Evolutionary conservation across 441 rosid genomes (phyloP), one percentile per base, ranked within the genome.

Genomic region (Corymbia citriodora): DNA sequence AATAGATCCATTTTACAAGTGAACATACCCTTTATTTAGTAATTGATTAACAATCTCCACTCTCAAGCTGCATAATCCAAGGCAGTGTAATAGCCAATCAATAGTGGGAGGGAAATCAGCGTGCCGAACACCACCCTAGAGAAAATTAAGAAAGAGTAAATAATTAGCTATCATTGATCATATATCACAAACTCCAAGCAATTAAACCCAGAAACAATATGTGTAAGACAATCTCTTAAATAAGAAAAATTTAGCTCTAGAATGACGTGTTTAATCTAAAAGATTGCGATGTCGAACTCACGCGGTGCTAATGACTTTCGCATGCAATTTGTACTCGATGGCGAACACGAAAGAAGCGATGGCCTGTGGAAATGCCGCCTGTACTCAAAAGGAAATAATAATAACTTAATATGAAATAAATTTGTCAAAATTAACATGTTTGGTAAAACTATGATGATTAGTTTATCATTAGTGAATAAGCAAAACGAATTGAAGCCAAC

Each of bases 71-170:
- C 49, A 72, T 36, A 36, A 10, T 72, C 83, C 49, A 72, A 19
- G 49, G 25, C 49, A 36, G 36, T 11, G 49, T 48, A 87, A 54
- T 90, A 54, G 48, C 54, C 87, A 4, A 90, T 54, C 59, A 87
- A 65, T 72, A 87, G 57, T 4, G 91, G 91, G 18, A 74, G 89
- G 74, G 89, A 87, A 21, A 72, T 40, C 61, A 90, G 18, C 16
- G 88, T 87, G 31, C 91, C 89, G 9, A 90, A 57, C 33, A 90
- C 91, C 55, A 54, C 72, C 87, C 91, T 87, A 33, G 21, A 63
- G 65, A 25, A 23, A 27, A 55, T 31, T 27, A 23, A 79, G 45
- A 17, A 33, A 53, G 21, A 50, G 83, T 5, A 61, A 29, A 55
- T 83, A 29, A 55, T 83, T 68, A n/a, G 50, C 8, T 59, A 33